Percentiles rank a stretch among this genome's conserved stretches.
Evolutionary conservation across 768 basidiomycete genomes (phyloP).

Genomic region (Coprinopsis marcescibilis): DNA sequence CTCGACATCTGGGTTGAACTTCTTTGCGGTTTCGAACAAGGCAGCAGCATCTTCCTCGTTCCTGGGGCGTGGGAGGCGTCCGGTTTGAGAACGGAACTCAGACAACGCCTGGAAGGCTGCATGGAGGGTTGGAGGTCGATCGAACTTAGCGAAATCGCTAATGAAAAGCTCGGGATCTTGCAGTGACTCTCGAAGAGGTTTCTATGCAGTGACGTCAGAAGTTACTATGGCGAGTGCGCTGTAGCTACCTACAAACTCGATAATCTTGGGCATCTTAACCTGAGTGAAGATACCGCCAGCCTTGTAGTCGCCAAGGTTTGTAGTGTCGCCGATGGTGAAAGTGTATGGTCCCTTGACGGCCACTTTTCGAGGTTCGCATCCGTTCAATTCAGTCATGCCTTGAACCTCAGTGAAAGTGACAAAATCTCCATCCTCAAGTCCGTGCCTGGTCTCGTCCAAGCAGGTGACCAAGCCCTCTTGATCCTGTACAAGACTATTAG

Average conservation of each 20-base stretch:
- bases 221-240: not conserved
- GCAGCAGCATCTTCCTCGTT: constrained; percentile 73
- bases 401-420: constrained; percentile 95
- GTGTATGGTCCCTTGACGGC: constrained; percentile 97
- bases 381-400: constrained; percentile 90
- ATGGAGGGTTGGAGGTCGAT: constrained; percentile 86
- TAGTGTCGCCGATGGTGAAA: constrained; percentile 92
- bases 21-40: constrained; percentile 74
- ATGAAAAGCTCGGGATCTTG: constrained; percentile 82
- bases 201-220: constrained; percentile 40
- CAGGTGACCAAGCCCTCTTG: constrained; percentile 92
- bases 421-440: constrained; percentile 97
- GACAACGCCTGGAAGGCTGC: constrained; percentile 93
- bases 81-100: constrained; percentile 58
- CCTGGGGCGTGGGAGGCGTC: constrained; percentile 74
- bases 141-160: constrained; percentile 97
- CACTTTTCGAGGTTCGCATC: constrained; percentile 86
- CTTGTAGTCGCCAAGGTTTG: constrained; percentile 68
- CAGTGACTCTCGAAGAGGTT: constrained; percentile 86
- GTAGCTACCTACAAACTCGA: constrained; percentile 74
- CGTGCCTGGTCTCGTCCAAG: constrained; percentile 94
- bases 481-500: constrained; percentile 41
- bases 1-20: constrained; percentile 67
- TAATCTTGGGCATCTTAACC: constrained; percentile 97
- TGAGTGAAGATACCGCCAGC: constrained; percentile 94